phyloP scores from a whole-genome alignment of 345 rosid species.

The Eucalyptus caleyi region DNA sequence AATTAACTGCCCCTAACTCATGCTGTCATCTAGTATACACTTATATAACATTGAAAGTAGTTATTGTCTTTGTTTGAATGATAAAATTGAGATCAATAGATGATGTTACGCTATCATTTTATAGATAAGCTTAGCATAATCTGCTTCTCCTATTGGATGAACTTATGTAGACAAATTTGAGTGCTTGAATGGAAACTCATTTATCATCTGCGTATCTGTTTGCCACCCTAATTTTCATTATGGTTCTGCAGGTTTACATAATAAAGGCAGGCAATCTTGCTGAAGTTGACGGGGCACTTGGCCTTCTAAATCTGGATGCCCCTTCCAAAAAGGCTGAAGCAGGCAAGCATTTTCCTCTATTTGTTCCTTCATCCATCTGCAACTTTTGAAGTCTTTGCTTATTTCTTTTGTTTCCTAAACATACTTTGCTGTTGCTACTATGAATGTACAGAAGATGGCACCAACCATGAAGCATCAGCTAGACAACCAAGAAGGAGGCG shows the following conservation, averaged over 20 bases:
- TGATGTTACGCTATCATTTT: background rate
- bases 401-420: background rate
- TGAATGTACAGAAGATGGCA: background rate
- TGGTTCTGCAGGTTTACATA: slow-evolving; percentile 34
- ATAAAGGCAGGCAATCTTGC: slow-evolving; percentile 45
- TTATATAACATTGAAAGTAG: background rate
- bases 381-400: background rate
- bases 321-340: slow-evolving; percentile 26
- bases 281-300: slow-evolving; percentile 62
- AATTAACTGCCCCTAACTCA: background rate
- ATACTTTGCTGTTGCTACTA: background rate
- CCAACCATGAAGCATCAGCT: background rate
- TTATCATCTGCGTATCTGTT: background rate
- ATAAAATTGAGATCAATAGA: background rate
- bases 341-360: slow-evolving; percentile 24
- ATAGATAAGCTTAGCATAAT: background rate
- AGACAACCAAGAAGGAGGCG: slow-evolving; percentile 26
- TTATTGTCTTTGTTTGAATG: background rate
- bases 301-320: slow-evolving; percentile 62
- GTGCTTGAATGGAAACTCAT: background rate
- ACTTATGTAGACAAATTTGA: background rate
- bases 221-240: background rate
- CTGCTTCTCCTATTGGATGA: background rate
- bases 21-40: background rate
- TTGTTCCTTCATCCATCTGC: background rate